phyloP scores from a whole-genome alignment of 2,329 filamentous ascomycete species.

The Trichophyton benhamiae region DNA sequence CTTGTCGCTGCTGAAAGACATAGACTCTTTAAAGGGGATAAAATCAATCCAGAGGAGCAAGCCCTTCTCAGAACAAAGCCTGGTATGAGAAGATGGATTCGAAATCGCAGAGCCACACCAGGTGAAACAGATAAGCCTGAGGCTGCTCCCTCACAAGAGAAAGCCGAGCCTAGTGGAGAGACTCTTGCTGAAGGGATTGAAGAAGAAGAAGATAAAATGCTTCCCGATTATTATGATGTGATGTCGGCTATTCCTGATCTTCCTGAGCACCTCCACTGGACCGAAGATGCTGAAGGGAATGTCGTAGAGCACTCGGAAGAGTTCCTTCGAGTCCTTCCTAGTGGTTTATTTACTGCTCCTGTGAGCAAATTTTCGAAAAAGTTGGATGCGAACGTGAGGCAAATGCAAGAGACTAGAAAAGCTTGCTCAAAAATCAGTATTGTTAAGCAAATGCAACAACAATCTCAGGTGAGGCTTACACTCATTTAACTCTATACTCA shows the following conservation, averaged over 20 bases:
- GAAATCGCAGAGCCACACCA: constrained; percentile 58
- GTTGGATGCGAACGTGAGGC: constrained; percentile 80
- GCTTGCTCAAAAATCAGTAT: constrained; percentile 92
- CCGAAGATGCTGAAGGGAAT: constrained; percentile 77
- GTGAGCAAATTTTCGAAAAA: constrained; percentile 61
- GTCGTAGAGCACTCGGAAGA: constrained; percentile 81
- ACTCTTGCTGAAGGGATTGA: constrained; percentile 93
- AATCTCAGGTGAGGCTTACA: constrained; percentile 60
- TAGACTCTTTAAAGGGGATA: constrained; percentile 72
- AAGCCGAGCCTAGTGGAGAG: constrained; percentile 46
- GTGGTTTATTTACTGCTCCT: constrained; percentile 63
- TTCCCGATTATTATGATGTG: constrained; percentile 91
- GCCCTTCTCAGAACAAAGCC: constrained; percentile 74
- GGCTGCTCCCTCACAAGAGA: constrained; percentile 35
- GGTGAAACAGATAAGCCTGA: constrained; percentile 37
- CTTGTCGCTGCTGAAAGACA: constrained; percentile 73
- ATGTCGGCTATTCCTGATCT: constrained; percentile 79
- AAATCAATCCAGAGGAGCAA: constrained; percentile 74
- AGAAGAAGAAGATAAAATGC: constrained; percentile 65
- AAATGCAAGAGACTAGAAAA: constrained; percentile 94
- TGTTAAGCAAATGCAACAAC: constrained; percentile 98
- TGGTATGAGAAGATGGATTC: constrained; percentile 79
- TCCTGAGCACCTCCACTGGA: constrained; percentile 65
- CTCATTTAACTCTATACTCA: background rate
- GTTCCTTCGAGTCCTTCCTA: constrained; percentile 63